Evolutionary conservation across 2,329 filamentous ascomycete species (phyloP).

Genomic region (Ophiostoma fasciatum): DNA sequence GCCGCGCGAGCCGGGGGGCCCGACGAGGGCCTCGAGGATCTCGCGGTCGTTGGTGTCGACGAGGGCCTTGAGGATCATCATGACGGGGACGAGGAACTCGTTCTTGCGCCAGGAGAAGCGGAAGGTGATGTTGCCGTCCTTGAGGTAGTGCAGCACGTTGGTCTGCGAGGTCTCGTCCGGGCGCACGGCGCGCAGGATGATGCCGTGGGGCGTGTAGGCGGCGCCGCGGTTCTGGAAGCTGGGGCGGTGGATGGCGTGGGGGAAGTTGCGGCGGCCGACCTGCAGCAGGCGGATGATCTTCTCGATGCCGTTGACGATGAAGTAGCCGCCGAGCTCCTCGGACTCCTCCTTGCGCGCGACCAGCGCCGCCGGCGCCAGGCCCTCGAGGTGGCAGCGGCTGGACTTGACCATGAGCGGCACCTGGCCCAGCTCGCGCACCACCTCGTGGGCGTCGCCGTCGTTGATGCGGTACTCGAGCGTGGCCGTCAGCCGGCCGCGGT

Average conservation of each 20-base stretch:
- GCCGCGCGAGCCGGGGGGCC: constrained; percentile 59
- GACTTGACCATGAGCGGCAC: constrained; percentile 93
- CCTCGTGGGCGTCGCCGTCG: constrained; percentile 68
- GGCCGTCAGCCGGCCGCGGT: constrained; percentile 72
- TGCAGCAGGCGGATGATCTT: constrained; percentile 90
- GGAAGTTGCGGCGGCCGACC: constrained; percentile 82
- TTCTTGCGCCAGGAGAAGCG: constrained; percentile 96
- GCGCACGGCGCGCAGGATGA: constrained; percentile 80
- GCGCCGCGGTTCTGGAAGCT: constrained; percentile 81
- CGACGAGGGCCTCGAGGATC: constrained; percentile 88
- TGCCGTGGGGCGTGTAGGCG: constrained; percentile 77
- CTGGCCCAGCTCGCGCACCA: constrained; percentile 71
- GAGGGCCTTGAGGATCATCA: constrained; percentile 94
- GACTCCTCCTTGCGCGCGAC: constrained; percentile 86
- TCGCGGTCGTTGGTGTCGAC: constrained; percentile 93
- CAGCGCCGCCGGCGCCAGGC: constrained; percentile 66
- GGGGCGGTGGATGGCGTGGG: constrained; percentile 81
- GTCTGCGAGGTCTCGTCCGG: constrained; percentile 98
- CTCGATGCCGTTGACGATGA: constrained; percentile 94
- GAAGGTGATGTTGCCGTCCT: constrained; percentile 91
- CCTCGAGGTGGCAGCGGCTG: constrained; percentile 80
- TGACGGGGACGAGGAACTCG: constrained; percentile 86
- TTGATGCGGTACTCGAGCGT: constrained; percentile 80
- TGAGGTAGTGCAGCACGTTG: constrained; percentile 91
- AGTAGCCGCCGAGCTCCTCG: constrained; percentile 92